Base-by-base conservation (phyloP, 192 early-diverging fungal species). In the Diversispora eburnea region DNA sequence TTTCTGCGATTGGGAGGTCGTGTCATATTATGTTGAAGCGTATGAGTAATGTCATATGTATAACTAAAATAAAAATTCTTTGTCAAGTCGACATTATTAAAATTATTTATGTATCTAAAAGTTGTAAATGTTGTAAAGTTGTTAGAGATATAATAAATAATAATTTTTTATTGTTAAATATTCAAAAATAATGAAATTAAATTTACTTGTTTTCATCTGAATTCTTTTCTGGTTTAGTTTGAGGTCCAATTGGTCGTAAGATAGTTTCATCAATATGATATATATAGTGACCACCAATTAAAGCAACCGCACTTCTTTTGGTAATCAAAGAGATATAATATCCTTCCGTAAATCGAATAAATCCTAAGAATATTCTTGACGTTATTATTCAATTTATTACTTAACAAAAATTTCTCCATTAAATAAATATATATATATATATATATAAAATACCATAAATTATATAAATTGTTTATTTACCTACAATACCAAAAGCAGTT, bases 11-110 rank as follows among this genome's bases (percentile, higher is more conserved):
- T 20, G 39, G 77, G 79, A 6, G 84, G 76, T 41, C 86, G 77
- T n/a, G 86, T 88, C 87, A 96, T 85, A 73, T 99, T 98, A 73
- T 84, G 82, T 76, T 99, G 97, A 55, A 99, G 80, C 4, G 91
- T 91, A 51, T 91, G 84, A 6, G 95, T 97, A 33, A 99, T 88
- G 77, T 99, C 97, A 77, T 99, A 99, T 0, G 94, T 95, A 62
- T 97, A 95, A 77, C 90, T 92, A 79, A 95, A 99, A 80, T 99
- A 99, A 80, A 98, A 98, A 83, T 97, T 94, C 75, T 96, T 95
- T 57, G 88, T 89, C 75, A 96, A 79, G 71, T 97, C 94, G 17
- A 99, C 93, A 76, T 93, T 94, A 49, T 91, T 85, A 77, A 97
- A 99, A n/a, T 91, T 90, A 46, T 87, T 81, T 17, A 94, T 83